These are phyloP conservation scores for apple (Malus domestica) DNA, from an alignment of 306 rosid genomes.

Conservation along the genomic window ASM211411v1 NC_041794.1:25520001-25520500, in stretches of 20 bases:
- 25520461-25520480: slow-evolving; percentile 89
- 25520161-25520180: background rate
- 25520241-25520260: background rate
- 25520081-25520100: slow-evolving; percentile 78
- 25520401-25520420: slow-evolving; percentile 48
- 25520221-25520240: too few species aligned
- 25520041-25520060: slow-evolving; percentile 89
- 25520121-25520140: slow-evolving; percentile 79
- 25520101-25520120: slow-evolving; percentile 56
- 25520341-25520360: slow-evolving; percentile 15
- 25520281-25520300: slow-evolving; percentile 3
- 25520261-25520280: background rate
- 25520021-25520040: slow-evolving; percentile 74
- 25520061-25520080: slow-evolving; percentile 76
- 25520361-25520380: slow-evolving; percentile 75
- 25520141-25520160: slow-evolving; percentile 3
- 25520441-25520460: slow-evolving; percentile 71
- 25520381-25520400: slow-evolving; percentile 40
- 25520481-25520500: slow-evolving; percentile 74
- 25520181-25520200: too few species aligned
- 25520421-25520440: slow-evolving; percentile 66
- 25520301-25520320: background rate
- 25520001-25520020: slow-evolving; percentile 90
- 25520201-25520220: too few species aligned
- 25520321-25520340: background rate